Percentiles rank a stretch among this genome's conserved stretches.
Evolutionary conservation across 306 rosid genomes (phyloP).

Genomic region (Potentilla sterilis): DNA sequence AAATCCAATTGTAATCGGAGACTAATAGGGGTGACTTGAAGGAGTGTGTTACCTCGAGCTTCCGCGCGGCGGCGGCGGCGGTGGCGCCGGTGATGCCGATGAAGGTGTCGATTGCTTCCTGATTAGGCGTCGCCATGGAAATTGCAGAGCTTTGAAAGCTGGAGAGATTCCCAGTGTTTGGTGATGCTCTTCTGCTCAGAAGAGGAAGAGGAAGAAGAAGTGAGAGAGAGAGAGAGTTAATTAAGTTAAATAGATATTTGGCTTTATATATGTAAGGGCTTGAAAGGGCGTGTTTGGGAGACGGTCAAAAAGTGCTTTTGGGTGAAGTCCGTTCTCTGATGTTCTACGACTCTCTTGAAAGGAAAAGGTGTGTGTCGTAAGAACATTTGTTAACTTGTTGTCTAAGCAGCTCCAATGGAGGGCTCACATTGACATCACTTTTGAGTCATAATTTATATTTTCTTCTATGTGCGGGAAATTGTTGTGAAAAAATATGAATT

Average conservation of each 20-base stretch:
- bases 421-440: background rate
- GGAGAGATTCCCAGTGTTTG: slow-evolving; percentile 2
- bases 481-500: background rate
- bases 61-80: slow-evolving; percentile 58
- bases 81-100: slow-evolving; percentile 71
- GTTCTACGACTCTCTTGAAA: slow-evolving; percentile 23
- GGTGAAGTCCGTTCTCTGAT: slow-evolving; percentile 12
- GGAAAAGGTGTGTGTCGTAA: background rate
- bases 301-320: slow-evolving; percentile 4
- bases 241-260: background rate
- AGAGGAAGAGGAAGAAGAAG: background rate
- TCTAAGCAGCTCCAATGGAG: slow-evolving; percentile 14
- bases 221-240: background rate
- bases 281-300: slow-evolving; percentile 5
- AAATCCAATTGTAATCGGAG: slow-evolving; percentile 13
- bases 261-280: background rate
- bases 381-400: slow-evolving; percentile 27
- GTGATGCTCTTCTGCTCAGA: background rate
- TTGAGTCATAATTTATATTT: background rate
- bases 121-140: slow-evolving; percentile 81
- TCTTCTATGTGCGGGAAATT: background rate
- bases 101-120: slow-evolving; percentile 74
- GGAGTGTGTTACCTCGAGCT: slow-evolving; percentile 50
- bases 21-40: background rate
- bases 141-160: slow-evolving; percentile 23